Evolutionary conservation across 345 rosid genomes (phyloP).

Genomic region (Euphorbia pulcherrima): DNA sequence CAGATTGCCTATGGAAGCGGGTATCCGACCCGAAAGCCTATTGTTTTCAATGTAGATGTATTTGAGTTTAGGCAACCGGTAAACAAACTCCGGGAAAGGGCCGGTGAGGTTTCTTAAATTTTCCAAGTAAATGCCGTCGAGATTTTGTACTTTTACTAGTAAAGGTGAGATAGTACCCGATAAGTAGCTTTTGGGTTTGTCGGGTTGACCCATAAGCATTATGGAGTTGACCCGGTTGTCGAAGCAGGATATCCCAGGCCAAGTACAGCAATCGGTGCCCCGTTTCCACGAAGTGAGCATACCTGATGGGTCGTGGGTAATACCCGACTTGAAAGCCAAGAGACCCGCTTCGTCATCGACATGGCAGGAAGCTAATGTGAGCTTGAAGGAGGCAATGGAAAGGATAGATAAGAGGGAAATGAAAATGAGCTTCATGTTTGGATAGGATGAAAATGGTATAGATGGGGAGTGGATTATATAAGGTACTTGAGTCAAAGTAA

Average conservation of each 20-base stretch:
- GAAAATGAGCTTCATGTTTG: constrained; percentile 16
- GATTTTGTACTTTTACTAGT: constrained; percentile 39
- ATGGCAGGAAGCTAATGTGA: constrained; percentile 50
- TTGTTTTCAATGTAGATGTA: constrained; percentile 58
- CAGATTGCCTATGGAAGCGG: constrained; percentile 41
- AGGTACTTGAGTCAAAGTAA: neutral
- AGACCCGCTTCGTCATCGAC: constrained; percentile 63
- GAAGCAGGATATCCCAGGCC: constrained; percentile 51
- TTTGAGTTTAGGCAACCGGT: constrained; percentile 44
- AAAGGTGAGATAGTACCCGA: constrained; percentile 65
- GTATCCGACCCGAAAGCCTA: constrained; percentile 60
- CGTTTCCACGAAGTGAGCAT: constrained; percentile 60
- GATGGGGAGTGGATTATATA: neutral
- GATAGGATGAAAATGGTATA: neutral
- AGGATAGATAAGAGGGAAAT: constrained; percentile 20
- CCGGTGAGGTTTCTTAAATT: constrained; percentile 60
- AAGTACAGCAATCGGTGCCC: constrained; percentile 66
- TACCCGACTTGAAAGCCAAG: constrained; percentile 60
- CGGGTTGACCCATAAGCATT: constrained; percentile 30
- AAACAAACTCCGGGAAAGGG: constrained; percentile 48
- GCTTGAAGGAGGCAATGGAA: constrained; percentile 14
- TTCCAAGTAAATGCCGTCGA: constrained; percentile 44
- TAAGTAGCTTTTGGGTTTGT: constrained; percentile 36
- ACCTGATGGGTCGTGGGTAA: constrained; percentile 64
- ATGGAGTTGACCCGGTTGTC: constrained; percentile 45